phyloP scores from a whole-genome alignment of 495 filamentous ascomycete species.

The Penicillium herquei region DNA sequence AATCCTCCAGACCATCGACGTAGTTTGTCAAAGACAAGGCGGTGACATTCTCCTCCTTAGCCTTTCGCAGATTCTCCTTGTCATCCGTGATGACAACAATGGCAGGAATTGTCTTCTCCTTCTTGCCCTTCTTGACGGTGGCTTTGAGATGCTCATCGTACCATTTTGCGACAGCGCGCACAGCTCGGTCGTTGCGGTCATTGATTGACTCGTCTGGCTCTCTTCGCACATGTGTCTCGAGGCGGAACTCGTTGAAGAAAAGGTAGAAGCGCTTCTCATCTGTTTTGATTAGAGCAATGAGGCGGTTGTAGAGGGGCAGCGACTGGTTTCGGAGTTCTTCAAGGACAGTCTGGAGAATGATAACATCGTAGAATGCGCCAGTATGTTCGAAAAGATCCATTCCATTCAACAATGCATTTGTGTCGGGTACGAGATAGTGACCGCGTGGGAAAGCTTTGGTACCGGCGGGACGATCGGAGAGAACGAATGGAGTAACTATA shows the following conservation, averaged over 20 bases:
- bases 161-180: constrained; percentile 84
- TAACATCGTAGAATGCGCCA: constrained; percentile 88
- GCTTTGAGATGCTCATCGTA: constrained; percentile 76
- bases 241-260: constrained; percentile 97
- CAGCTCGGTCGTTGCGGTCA: constrained; percentile 91
- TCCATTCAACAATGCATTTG: constrained; percentile 90
- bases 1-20: constrained; percentile 78
- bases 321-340: constrained; percentile 95
- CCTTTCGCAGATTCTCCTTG: constrained; percentile 79
- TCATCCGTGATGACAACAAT: constrained; percentile 95
- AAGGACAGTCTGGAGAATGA: constrained; percentile 91
- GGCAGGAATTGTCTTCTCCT: constrained; percentile 61
- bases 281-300: constrained; percentile 84
- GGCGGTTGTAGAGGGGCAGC: constrained; percentile 88
- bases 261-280: constrained; percentile 97
- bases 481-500: constrained; percentile 74
- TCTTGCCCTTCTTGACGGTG: constrained; percentile 52
- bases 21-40: constrained; percentile 72
- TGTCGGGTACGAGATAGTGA: constrained; percentile 94
- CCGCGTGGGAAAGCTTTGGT: constrained; percentile 78
- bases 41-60: constrained; percentile 69
- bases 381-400: constrained; percentile 96
- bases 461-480: constrained; percentile 81
- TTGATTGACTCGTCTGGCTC: constrained; percentile 84
- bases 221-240: constrained; percentile 82